phyloP scores from a whole-genome alignment of 2,329 filamentous ascomycete genomes.

The Fusarium piperis region DNA sequence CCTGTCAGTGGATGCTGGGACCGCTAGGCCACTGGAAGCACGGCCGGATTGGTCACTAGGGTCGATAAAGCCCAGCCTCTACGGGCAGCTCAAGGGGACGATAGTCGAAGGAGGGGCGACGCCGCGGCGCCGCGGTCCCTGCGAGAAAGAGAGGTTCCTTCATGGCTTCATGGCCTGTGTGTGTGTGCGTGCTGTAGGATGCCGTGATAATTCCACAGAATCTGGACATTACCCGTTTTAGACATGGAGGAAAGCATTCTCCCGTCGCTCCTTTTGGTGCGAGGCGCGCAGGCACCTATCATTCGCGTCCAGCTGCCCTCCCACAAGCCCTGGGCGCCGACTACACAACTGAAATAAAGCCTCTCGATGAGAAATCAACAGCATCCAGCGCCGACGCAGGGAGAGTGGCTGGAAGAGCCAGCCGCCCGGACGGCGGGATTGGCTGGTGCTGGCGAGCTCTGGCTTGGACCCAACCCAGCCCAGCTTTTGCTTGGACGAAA shows the following conservation, averaged over 20 bases:
- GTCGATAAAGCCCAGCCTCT: conserved; percentile 32
- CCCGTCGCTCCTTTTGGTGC: conserved; percentile 6
- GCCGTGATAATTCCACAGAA: neutral
- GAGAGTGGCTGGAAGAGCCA: conserved; percentile 21
- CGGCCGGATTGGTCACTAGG: conserved; percentile 31
- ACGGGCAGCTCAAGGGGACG: neutral
- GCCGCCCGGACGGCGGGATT: conserved; percentile 19
- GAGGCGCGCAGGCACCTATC: conserved; percentile 12
- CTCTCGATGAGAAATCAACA: conserved; percentile 2
- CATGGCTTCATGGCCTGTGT: neutral
- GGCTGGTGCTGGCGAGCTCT: conserved; percentile 4
- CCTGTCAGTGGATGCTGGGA: conserved; percentile 25
- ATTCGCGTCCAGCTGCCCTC: conserved; percentile 6
- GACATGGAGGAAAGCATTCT: conserved; percentile 1
- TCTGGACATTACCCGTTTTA: conserved; percentile 15
- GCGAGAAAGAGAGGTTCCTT: neutral
- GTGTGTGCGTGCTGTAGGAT: neutral
- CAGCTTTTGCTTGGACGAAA: conserved; percentile 2
- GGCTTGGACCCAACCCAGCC: neutral
- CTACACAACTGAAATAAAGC: conserved; percentile 14
- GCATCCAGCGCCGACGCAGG: neutral
- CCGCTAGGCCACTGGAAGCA: conserved; percentile 6
- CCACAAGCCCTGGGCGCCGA: conserved; percentile 6
- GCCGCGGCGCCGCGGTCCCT: neutral
- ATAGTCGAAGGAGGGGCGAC: neutral